Evolutionary conservation across 2,329 filamentous ascomycete species (phyloP), one percentile per base, ranked within the genome.

Genomic region (Talaromyces sp.): DNA sequence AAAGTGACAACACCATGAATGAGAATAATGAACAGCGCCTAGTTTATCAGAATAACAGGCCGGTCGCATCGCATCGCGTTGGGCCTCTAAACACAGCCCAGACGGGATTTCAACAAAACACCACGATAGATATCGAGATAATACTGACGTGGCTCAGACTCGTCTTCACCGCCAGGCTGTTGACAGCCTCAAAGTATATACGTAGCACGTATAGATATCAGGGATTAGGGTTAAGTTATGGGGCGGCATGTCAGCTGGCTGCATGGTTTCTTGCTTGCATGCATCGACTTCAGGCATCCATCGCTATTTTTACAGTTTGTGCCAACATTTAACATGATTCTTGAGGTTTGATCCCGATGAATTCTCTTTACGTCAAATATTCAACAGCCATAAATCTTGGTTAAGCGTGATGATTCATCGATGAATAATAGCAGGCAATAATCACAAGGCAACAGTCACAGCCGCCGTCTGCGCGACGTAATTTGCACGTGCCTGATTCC

Each of bases 171-270:
- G 50, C 50, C 50, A 37, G 50, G 33, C 10, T 35, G 50, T 37
- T 56, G 33, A 19, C 45, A 49, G 22, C 22, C 45, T 49, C 22
- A 49, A 27, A 27, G 45, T 49, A 27, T 49, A 49, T n/a, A 31
- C 27, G 24, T 3, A 27, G 11, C 22, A 22, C 2, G 22, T 27
- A 56, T 54, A 56, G 27, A 35, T 19, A 52, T 10, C 49, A 33
- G 19, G 31, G 50, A 56, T 56, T 37, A 56, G 50, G 50, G 50
- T 35, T 56, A 37, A n/a, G 50, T 19, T 24, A 56, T 56, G n/a
- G 31, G 33, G 50, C 24, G 24, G 47, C 47, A 3, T 31, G 47
- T 50, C 24, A 50, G 24, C 47, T 16, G 22, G 47, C 50, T 54
- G 31, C 27, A 54, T 54, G 22, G 2, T 22, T 22, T 22, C 22